A percentile compares a stretch with the other conserved stretches of the same genome.
Conservation (phyloP, 2,329 filamentous ascomycete genomes). For the Exserohilum rostratum region DNA sequence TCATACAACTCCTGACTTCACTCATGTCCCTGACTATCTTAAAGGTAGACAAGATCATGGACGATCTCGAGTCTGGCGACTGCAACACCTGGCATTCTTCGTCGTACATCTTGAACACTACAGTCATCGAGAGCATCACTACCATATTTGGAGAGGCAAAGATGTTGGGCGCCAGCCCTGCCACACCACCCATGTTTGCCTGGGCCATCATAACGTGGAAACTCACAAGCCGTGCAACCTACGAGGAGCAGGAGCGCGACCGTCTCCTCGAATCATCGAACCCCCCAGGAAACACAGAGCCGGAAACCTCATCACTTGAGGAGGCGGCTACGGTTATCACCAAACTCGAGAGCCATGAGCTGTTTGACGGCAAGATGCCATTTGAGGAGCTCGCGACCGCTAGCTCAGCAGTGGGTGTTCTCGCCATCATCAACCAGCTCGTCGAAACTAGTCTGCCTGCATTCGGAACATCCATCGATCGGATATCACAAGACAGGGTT, state of each 20-base stretch:
- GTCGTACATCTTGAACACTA: constrained; percentile 72
- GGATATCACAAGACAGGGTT: constrained; percentile 66
- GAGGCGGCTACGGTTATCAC: constrained; percentile 33
- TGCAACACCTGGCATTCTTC: constrained; percentile 41
- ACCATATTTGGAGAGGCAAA: constrained; percentile 68
- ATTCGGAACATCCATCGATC: constrained; percentile 57
- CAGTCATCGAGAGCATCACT: constrained; percentile 75
- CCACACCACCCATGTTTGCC: constrained; percentile 75
- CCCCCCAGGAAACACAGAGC: constrained; percentile 16
- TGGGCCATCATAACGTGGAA: constrained; percentile 72
- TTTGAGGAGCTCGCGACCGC: constrained; percentile 35
- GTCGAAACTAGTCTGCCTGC: constrained; percentile 35
- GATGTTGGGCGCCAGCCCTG: constrained; percentile 61
- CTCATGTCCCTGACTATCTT: constrained; percentile 75
- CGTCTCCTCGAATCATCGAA: constrained; percentile 29
- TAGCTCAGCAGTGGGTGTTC: constrained; percentile 32
- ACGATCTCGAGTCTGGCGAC: constrained; percentile 48
- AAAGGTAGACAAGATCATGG: constrained; percentile 67
- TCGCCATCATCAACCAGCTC: constrained; percentile 34
- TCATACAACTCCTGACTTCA: constrained; percentile 72
- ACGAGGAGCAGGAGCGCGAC: constrained; percentile 39
- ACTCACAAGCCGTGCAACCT: constrained; percentile 26
- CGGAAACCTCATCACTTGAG: constrained; percentile 31
- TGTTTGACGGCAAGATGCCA: constrained; percentile 34
- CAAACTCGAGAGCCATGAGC: constrained; percentile 30